Conservation (phyloP, 805 yeast species). For the Suhomyces prunicola region DNA sequence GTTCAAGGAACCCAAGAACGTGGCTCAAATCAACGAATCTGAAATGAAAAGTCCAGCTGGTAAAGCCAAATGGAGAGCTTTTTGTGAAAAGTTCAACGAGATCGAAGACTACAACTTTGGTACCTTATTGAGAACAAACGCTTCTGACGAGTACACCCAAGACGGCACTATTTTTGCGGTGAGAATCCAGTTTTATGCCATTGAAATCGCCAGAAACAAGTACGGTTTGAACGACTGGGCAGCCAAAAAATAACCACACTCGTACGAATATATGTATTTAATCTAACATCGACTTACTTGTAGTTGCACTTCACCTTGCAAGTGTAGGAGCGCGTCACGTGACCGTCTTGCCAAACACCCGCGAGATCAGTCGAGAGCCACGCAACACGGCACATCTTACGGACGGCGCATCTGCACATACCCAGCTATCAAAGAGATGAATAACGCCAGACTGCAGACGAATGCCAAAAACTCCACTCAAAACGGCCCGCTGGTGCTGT, state of each 20-base stretch:
- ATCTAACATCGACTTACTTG: no score
- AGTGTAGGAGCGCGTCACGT: neutral
- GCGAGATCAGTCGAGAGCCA: neutral
- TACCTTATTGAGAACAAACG: conserved; percentile 76
- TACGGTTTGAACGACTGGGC: conserved; percentile 92
- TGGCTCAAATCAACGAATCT: conserved; percentile 63
- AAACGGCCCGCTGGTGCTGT: neutral
- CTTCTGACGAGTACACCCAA: conserved; percentile 74
- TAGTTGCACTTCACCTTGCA: neutral
- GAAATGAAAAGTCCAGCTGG: conserved; percentile 78
- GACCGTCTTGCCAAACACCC: neutral
- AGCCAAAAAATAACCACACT: conserved; percentile 14
- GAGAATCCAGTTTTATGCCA: conserved; percentile 91
- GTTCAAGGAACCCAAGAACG: conserved; percentile 57
- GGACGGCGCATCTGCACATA: neutral
- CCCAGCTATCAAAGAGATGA: neutral
- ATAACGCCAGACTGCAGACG: neutral
- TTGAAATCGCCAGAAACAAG: conserved; percentile 91
- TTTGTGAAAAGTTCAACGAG: conserved; percentile 77
- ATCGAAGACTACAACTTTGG: conserved; percentile 95
- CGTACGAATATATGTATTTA: no score
- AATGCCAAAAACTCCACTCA: neutral
- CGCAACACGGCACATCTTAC: neutral
- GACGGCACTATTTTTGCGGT: conserved; percentile 84
- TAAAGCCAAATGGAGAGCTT: conserved; percentile 88